Evolutionary conservation across 176 grass and related monocot genomes (phyloP), one percentile per base, ranked within the genome.

Genomic region (Carex scoparia): DNA sequence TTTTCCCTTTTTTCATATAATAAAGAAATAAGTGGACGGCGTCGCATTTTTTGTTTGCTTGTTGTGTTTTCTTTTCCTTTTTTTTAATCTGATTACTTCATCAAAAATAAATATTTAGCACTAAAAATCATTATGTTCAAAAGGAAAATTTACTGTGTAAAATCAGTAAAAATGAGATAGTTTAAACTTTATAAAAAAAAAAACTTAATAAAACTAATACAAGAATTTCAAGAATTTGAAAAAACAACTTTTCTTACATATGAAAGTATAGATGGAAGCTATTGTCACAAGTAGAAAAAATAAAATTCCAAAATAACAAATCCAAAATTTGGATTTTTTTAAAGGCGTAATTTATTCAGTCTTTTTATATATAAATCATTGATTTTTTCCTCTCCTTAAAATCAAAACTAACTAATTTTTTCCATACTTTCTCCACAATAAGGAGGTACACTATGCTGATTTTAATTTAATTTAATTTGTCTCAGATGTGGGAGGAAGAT

Each of bases 261-360:
- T 4, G 10, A 53, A 83, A 61, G n/a, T 67, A 53, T n/a, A 68
- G 40, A 49, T 68, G 80, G 62, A 83, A 83, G 62, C 32, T 28
- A 68, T n/a, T n/a, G n/a, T n/a, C n/a, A n/a, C n/a, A n/a, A n/a
- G n/a, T n/a, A n/a, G n/a, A n/a, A n/a, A n/a, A n/a, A n/a, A n/a
- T n/a, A n/a, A n/a, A n/a, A n/a, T n/a, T n/a, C n/a, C n/a, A n/a
- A n/a, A n/a, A n/a, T n/a, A n/a, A n/a, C n/a, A n/a, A n/a, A n/a
- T n/a, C 55, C 46, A 87, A 83, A 38, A 77, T 82, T 13, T 67
- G 14, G 78, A 83, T 87, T 40, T 82, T 51, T 54, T 74, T 87
- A 80, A 79, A 87, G 33, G 66, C 53, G 79, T 87, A 87, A 83
- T 23, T 27, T 51, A 56, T 78, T 1, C 49, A 79, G 4, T 23